phyloP scores from a whole-genome alignment of 2,329 filamentous ascomycete genomes.

The Aspergillus hortae region DNA sequence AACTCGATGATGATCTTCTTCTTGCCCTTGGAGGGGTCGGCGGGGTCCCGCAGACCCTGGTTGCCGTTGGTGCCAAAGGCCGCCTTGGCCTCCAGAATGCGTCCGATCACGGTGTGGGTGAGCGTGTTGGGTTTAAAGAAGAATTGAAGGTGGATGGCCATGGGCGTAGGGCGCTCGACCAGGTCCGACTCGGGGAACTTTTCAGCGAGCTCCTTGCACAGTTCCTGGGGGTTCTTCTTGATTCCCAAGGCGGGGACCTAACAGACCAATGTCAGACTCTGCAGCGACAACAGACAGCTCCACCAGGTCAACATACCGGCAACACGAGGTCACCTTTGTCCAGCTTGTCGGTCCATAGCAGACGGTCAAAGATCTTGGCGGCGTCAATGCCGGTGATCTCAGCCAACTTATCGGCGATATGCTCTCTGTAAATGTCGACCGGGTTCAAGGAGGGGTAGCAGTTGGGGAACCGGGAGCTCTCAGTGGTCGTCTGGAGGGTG shows the following conservation, averaged over 20 bases:
- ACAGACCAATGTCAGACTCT: not conserved
- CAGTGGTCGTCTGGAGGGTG: constrained; percentile 37
- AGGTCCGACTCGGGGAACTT: constrained; percentile 59
- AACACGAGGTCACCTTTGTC: constrained; percentile 47
- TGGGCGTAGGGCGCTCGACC: constrained; percentile 52
- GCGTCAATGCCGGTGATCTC: constrained; percentile 37
- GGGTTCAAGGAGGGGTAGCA: constrained; percentile 45
- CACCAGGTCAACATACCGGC: constrained; percentile 30
- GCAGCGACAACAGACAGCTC: constrained; percentile 3
- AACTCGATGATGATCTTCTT: constrained; percentile 64
- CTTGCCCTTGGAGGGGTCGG: constrained; percentile 52
- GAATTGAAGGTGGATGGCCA: constrained; percentile 61
- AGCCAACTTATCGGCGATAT: constrained; percentile 42
- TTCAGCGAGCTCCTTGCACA: constrained; percentile 53
- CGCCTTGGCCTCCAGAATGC: constrained; percentile 55
- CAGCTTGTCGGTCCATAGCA: constrained; percentile 44
- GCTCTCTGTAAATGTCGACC: constrained; percentile 44
- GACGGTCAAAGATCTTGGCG: constrained; percentile 36
- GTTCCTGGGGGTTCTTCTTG: constrained; percentile 58
- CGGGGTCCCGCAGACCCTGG: constrained; percentile 57
- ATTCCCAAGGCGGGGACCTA: constrained; percentile 44
- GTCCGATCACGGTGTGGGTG: constrained; percentile 55
- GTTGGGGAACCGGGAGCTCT: constrained; percentile 38
- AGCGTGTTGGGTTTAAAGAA: constrained; percentile 61
- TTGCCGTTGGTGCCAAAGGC: constrained; percentile 60